Base-by-base conservation (phyloP, 768 basidiomycete genomes). In the Boletus fagicola region DNA sequence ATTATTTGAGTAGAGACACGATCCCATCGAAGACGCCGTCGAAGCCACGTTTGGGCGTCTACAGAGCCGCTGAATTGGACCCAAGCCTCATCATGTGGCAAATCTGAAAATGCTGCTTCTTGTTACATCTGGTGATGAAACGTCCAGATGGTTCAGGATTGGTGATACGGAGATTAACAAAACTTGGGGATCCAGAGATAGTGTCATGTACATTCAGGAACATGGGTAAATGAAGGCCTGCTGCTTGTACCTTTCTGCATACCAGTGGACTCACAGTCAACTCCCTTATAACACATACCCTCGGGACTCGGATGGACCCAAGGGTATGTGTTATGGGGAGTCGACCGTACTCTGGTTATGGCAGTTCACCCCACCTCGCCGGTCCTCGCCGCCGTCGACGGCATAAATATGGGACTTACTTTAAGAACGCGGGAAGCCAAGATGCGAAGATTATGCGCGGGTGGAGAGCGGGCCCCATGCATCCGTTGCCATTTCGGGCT, bases 91-190 rank as follows among this genome's bases (percentile, higher is more conserved):
- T 31, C 49, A 9, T 31, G 49, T 36, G 45, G 57, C 22, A 45
- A 30, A 51, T 59, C 49, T 24, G 49, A 45, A 10, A n/a, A 55
- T 30, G 30, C 30, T 20, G 22, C 22, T 53, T 47, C 44, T 46
- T 33, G 30, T 38, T 43, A 26, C 30, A 51, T 40, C 30, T 13
- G 20, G 13, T 16, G 18, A 36, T 15, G 48, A 42, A 42, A n/a
- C n/a, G 4, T 36, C 51, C 6, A 24, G 33, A 42, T 10, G 13
- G n/a, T 16, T 36, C 22, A 8, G 4, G 35, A 30, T 56, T 42
- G 33, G 39, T 11, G n/a, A 50, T 46, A 38, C 59, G 48, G 53
- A 61, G 18, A 55, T 56, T 40, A 51, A 56, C 33, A 12, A 24
- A 20, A 35, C 48, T 6, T 40, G 28, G 39, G 59, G 31, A 56